Percentiles rank a stretch among this genome's conserved stretches.
These are phyloP conservation scores for Seminavis robusta DNA, from an alignment of 108 stramenopile species.

Conservation along the genomic window DNA sequence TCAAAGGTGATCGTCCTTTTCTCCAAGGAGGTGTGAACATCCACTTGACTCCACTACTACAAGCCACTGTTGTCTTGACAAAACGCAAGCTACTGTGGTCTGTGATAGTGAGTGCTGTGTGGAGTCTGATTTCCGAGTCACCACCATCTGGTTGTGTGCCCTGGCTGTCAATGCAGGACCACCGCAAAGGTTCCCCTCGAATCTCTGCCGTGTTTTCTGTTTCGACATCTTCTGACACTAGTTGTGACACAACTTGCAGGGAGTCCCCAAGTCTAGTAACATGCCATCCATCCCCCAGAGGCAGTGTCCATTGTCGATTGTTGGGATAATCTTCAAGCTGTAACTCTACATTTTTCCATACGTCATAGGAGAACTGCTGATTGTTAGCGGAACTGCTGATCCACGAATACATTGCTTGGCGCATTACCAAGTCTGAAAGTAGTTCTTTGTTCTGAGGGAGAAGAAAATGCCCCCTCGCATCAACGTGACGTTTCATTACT, in stretches of 20 bases:
- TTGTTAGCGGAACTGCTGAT: background rate
- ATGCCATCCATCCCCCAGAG: constrained; percentile 55
- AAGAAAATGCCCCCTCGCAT: constrained; percentile 1
- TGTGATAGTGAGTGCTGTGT: no score
- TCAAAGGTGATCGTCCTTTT: constrained; percentile 23
- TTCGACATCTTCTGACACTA: background rate
- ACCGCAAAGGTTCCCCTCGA: background rate
- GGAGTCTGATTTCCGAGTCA: no score
- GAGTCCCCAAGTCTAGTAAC: constrained; percentile 50
- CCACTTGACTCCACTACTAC: background rate
- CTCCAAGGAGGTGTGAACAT: background rate
- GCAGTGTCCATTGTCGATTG: constrained; percentile 54
- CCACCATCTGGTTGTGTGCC: no score
- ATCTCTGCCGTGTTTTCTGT: constrained; percentile 3
- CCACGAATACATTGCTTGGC: constrained; percentile 8
- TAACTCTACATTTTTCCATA: constrained; percentile 42
- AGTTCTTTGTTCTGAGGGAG: constrained; percentile 44
- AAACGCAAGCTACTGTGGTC: no score
- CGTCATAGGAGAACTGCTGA: constrained; percentile 49
- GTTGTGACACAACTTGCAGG: constrained; percentile 24
- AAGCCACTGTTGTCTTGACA: background rate
- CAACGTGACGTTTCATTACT: constrained; percentile 22
- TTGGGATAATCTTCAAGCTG: constrained; percentile 58
- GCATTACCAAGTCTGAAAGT: constrained; percentile 47
- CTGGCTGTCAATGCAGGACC: background rate